Conservation (phyloP, 2,329 filamentous ascomycete genomes). For the Plenodomus biglobosus region DNA sequence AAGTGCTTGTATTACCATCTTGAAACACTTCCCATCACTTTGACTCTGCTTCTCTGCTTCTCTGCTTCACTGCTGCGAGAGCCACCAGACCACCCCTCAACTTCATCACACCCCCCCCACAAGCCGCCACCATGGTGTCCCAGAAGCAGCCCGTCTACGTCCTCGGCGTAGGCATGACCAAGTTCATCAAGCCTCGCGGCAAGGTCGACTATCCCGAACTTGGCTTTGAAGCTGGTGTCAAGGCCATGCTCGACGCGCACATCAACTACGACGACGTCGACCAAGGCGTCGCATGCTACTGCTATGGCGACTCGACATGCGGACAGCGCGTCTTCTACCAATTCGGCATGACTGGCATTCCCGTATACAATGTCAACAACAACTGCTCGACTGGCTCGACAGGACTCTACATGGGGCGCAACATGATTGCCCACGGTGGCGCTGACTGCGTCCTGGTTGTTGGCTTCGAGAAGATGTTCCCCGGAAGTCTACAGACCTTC, state of each 20-base stretch:
- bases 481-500: constrained; percentile 78
- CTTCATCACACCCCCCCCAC: not conserved
- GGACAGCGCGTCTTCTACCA: constrained; percentile 98
- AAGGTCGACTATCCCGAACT: constrained; percentile 95
- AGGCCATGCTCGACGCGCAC: constrained; percentile 78
- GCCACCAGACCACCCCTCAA: not conserved
- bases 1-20: too few species aligned
- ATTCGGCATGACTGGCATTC: constrained; percentile 95
- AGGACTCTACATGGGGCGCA: constrained; percentile 80
- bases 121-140: constrained; percentile 50
- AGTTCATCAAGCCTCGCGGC: constrained; percentile 95
- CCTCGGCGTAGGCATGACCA: constrained; percentile 97
- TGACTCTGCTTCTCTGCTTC: constrained; percentile 4
- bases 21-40: not conserved
- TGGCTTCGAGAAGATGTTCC: constrained; percentile 98
- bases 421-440: constrained; percentile 74
- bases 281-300: constrained; percentile 94
- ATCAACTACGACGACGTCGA: constrained; percentile 97
- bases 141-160: constrained; percentile 71
- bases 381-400: constrained; percentile 97
- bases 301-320: constrained; percentile 92
- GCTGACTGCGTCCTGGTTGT: constrained; percentile 89
- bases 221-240: constrained; percentile 88
- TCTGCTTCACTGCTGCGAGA: constrained; percentile 5
- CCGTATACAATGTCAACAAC: constrained; percentile 98